Evolutionary conservation across 768 basidiomycete species (phyloP).

Genomic region (Mycena olivaceomarginata): DNA sequence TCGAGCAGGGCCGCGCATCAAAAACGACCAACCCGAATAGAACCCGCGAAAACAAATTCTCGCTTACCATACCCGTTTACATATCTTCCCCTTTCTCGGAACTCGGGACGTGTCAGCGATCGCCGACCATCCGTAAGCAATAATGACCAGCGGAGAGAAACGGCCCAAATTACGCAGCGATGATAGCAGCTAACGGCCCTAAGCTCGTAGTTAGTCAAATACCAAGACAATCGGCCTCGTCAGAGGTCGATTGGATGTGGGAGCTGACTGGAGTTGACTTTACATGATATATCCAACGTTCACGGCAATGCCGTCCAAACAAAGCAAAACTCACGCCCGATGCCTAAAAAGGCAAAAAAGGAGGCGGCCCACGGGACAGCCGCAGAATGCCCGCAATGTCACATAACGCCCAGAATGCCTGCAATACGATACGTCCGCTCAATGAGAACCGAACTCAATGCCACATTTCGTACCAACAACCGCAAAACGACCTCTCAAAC

Average conservation of each 20-base stretch:
- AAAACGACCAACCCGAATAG: too few relatives aligned
- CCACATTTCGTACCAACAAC: too few relatives aligned
- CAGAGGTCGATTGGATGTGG: too few relatives aligned
- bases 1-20: background rate
- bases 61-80: background rate
- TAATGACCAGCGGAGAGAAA: background rate
- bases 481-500: too few relatives aligned
- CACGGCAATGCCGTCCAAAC: background rate
- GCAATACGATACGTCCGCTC: too few relatives aligned
- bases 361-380: too few relatives aligned
- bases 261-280: background rate
- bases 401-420: too few relatives aligned
- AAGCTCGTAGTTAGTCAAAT: background rate
- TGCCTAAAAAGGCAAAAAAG: conserved; percentile 22
- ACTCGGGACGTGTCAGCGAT: background rate
- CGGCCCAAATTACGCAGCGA: background rate
- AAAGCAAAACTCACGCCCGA: conserved; percentile 9
- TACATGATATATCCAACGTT: background rate
- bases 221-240: too few relatives aligned
- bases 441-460: too few relatives aligned
- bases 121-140: background rate
- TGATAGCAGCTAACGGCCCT: background rate
- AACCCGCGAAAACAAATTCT: too few relatives aligned
- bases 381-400: too few relatives aligned
- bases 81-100: background rate